A percentile compares a stretch with the other conserved stretches of the same genome.
Conservation (phyloP, 2,329 filamentous ascomycete species). For the Annulohypoxylon truncatum region DNA sequence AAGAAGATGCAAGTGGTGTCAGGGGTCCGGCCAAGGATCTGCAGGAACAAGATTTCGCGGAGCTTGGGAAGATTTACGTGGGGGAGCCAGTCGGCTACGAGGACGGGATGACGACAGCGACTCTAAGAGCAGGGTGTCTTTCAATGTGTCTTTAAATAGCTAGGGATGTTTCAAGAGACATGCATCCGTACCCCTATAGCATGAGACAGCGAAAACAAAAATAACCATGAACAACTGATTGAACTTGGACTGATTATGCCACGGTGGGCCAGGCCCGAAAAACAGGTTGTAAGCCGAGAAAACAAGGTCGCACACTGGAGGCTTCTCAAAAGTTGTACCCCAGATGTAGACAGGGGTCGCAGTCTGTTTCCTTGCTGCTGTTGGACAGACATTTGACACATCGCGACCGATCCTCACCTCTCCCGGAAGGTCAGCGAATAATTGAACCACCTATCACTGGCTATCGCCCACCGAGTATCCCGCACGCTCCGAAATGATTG, state of each 20-base stretch:
- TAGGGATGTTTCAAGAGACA: conserved; percentile 8
- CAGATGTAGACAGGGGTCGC: not conserved
- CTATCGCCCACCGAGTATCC: not conserved
- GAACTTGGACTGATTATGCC: not conserved
- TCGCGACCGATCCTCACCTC: conserved; percentile 11
- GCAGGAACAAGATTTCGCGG: conserved; percentile 24
- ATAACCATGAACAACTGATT: not conserved
- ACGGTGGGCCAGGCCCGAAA: too few relatives aligned
- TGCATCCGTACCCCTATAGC: not conserved
- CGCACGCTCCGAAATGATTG: not conserved
- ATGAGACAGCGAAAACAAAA: not conserved
- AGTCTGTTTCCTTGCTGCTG: not conserved
- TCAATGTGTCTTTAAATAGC: not conserved
- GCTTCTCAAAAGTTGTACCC: not conserved
- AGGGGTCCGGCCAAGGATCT: conserved; percentile 18
- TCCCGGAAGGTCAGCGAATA: conserved; percentile 14
- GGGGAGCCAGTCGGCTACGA: not conserved
- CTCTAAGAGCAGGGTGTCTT: not conserved
- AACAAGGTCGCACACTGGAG: not conserved
- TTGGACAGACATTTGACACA: not conserved
- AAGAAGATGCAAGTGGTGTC: not conserved
- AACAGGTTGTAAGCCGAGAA: not conserved
- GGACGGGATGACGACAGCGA: not conserved
- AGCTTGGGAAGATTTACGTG: not conserved
- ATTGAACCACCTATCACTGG: not conserved